Evolutionary conservation across 306 rosid species (phyloP).

Genomic region (Acacia crassicarpa): DNA sequence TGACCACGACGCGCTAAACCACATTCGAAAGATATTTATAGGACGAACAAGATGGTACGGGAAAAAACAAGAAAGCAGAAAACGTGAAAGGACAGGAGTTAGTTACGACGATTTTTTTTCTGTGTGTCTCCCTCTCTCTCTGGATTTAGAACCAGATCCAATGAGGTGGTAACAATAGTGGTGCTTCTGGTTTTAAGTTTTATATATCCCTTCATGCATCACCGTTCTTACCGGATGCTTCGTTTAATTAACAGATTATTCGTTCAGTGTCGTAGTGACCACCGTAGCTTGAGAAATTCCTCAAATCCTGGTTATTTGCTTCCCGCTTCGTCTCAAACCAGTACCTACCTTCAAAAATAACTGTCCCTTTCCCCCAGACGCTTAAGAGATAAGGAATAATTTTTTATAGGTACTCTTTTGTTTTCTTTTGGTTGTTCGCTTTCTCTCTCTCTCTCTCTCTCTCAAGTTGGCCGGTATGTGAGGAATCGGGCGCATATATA

Average conservation of each 20-base stretch:
- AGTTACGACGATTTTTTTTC: background rate
- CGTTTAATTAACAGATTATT: background rate
- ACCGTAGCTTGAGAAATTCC: background rate
- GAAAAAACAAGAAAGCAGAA: background rate
- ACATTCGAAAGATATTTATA: background rate
- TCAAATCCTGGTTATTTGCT: background rate
- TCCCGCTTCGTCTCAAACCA: background rate
- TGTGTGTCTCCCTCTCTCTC: background rate
- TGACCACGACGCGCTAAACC: background rate
- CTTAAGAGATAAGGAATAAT: background rate
- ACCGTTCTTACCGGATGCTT: background rate
- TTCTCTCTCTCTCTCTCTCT: background rate
- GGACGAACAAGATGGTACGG: background rate
- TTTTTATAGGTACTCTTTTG: background rate
- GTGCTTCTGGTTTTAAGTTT: background rate
- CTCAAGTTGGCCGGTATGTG: constrained; percentile 12
- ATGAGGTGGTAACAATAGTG: background rate
- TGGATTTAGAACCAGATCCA: background rate
- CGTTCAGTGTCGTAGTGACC: background rate
- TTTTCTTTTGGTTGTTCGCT: background rate
- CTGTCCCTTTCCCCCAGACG: background rate
- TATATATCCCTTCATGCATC: background rate
- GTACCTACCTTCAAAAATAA: background rate
- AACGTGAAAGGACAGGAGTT: background rate
- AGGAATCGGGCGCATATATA: background rate